Evolutionary conservation across 2,329 filamentous ascomycete species (phyloP).

Genomic region (Botrytis sinoallii): DNA sequence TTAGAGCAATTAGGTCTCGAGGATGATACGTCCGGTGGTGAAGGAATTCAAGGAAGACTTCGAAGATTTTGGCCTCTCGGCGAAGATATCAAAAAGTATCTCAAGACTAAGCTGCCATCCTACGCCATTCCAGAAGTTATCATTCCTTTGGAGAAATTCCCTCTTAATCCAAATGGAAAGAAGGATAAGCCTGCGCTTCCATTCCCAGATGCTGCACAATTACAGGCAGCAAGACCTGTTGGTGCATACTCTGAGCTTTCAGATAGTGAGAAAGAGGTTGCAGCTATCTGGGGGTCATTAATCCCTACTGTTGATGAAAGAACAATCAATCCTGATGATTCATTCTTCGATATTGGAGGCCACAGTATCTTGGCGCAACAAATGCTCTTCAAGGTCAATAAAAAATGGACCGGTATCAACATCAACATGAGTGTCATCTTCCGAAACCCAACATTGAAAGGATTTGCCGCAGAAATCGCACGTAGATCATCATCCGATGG

Average conservation of each 20-base stretch:
- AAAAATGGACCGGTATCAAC: slow-evolving; percentile 59
- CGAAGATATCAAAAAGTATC: slow-evolving; percentile 57
- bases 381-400: slow-evolving; percentile 68
- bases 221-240: slow-evolving; percentile 53
- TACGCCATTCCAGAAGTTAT: slow-evolving; percentile 76
- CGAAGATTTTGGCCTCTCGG: slow-evolving; percentile 46
- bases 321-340: slow-evolving; percentile 59
- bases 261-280: slow-evolving; percentile 64
- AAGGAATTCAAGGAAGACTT: slow-evolving; percentile 41
- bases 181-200: slow-evolving; percentile 76
- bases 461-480: slow-evolving; percentile 52
- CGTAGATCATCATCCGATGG: slow-evolving; percentile 36
- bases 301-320: slow-evolving; percentile 65
- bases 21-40: slow-evolving; percentile 40
- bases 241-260: slow-evolving; percentile 45
- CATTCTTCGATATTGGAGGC: slow-evolving; percentile 78
- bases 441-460: slow-evolving; percentile 57
- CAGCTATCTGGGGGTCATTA: slow-evolving; percentile 70
- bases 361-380: slow-evolving; percentile 80
- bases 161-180: slow-evolving; percentile 83
- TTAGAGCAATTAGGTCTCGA: slow-evolving; percentile 55
- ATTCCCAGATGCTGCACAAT: slow-evolving; percentile 72
- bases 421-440: slow-evolving; percentile 71
- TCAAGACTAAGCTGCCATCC: slow-evolving; percentile 67
- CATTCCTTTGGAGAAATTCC: slow-evolving; percentile 69